Base-by-base conservation (phyloP, 2,329 filamentous ascomycete genomes). In the Cercospora nicotianae region DNA sequence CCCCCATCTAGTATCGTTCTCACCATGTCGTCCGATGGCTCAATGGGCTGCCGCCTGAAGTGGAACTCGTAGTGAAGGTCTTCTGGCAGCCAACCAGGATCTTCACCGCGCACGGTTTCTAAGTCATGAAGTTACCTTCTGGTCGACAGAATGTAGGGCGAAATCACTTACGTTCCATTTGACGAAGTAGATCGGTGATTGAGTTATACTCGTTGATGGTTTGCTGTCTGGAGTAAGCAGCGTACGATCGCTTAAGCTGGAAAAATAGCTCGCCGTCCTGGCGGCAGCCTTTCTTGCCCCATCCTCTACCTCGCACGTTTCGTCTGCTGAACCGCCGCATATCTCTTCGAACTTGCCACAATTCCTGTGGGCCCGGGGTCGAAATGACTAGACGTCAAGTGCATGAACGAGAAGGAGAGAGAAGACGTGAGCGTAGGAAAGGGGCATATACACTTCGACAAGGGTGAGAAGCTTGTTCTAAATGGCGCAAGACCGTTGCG, bases 201-300 rank as follows among this genome's bases (percentile, higher is more conserved):
- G 64, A 48, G 16, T 28, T 20, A 33, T 62, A 28, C 23, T 57
- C 31, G 26, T 66, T 66, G 3, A 18, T 12, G 0, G 18, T 48
- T 3, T 33, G 28, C 20, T 61, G 23, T 5, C 64, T 30, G 8
- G 64, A 66, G 64, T 55, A 62, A 60, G 51, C 30, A 30, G 64
- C 64, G 33, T 30, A 65, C 3, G 64, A 65, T 28, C 64, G 42
- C 64, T 61, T 65, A 8, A 65, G 64, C 36, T 51, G 55, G 23
- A 61, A 60, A 28, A 60, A 55, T 18, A 65, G 57, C 20, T 65
- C 64, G 18, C 64, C 57, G 20, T 61, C 12, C 36, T 65, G 20
- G 26, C 57, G 55, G 30, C 60, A 60, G 39, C 63, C 53, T 60
- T 60, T 65, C 48, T 53, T 51, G n/a, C 59, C 18, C 23, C 39